phyloP scores from a whole-genome alignment of 495 filamentous ascomycete species.

The Neurospora sp. region DNA sequence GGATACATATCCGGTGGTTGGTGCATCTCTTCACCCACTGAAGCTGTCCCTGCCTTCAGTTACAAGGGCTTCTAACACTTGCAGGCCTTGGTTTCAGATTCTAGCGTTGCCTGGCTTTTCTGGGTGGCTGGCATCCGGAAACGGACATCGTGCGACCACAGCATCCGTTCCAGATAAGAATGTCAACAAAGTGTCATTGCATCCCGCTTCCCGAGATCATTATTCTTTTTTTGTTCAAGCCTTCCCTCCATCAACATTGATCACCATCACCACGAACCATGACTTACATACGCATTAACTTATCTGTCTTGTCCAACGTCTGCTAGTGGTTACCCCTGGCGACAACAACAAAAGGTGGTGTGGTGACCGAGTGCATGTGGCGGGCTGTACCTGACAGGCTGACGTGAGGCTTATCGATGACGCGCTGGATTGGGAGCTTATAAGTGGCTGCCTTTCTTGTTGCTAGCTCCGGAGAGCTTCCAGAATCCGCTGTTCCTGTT shows the following conservation, averaged over 20 bases:
- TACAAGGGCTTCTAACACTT: neutral
- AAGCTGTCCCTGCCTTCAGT: neutral
- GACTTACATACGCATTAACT: neutral
- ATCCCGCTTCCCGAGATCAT: neutral
- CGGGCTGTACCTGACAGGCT: neutral
- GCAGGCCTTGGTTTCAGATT: neutral
- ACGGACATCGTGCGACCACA: neutral
- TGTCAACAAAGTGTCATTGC: neutral
- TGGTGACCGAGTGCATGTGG: neutral
- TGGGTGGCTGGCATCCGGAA: neutral
- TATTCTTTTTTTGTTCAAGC: neutral
- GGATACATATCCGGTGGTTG: neutral
- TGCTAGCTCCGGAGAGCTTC: neutral
- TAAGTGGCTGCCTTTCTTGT: neutral
- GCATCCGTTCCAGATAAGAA: neutral
- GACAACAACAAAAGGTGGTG: neutral
- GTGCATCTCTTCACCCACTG: neutral
- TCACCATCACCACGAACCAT: neutral
- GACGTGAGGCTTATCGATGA: neutral
- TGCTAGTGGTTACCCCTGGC: neutral
- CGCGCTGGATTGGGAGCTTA: neutral
- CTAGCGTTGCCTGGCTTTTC: neutral
- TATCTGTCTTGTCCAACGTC: neutral
- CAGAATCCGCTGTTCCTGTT: neutral
- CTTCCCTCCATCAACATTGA: neutral